Conservation (phyloP, 345 rosid genomes). For the Eucalyptus brandiana region DNA sequence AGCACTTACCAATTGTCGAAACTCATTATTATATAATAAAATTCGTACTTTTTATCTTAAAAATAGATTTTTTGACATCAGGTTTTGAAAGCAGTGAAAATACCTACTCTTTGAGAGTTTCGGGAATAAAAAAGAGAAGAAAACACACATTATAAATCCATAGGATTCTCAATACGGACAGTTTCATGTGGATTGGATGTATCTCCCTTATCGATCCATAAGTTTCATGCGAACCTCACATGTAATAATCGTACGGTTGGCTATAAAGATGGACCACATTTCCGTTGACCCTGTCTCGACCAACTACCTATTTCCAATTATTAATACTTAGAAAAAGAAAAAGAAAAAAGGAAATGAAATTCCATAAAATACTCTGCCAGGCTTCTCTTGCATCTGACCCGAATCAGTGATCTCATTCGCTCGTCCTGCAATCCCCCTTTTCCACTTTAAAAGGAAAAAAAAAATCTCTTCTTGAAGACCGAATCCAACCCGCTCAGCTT, state of each 20-base stretch:
- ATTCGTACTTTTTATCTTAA: no score
- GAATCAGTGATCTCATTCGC: background rate
- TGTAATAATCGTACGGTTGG: background rate
- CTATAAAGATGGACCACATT: background rate
- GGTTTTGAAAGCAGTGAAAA: no score
- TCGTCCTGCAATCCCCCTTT: fast-evolving
- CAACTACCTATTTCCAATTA: background rate
- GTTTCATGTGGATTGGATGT: fast-evolving
- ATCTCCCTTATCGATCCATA: background rate
- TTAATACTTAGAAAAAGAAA: background rate
- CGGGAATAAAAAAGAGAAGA: fast-evolving
- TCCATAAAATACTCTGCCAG: background rate
- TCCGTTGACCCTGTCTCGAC: background rate
- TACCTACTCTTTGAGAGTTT: fast-evolving
- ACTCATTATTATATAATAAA: no score
- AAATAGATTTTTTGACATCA: no score
- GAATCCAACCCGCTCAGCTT: background rate
- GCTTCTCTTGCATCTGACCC: fast-evolving
- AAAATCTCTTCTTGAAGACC: background rate
- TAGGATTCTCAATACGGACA: no score
- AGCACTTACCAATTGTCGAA: no score
- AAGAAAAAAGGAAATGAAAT: no score
- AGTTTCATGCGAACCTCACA: background rate
- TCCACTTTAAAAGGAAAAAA: background rate
- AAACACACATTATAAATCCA: no score